phyloP scores from a whole-genome alignment of 2,329 filamentous ascomycete species.

The Cladosporium sp. region DNA sequence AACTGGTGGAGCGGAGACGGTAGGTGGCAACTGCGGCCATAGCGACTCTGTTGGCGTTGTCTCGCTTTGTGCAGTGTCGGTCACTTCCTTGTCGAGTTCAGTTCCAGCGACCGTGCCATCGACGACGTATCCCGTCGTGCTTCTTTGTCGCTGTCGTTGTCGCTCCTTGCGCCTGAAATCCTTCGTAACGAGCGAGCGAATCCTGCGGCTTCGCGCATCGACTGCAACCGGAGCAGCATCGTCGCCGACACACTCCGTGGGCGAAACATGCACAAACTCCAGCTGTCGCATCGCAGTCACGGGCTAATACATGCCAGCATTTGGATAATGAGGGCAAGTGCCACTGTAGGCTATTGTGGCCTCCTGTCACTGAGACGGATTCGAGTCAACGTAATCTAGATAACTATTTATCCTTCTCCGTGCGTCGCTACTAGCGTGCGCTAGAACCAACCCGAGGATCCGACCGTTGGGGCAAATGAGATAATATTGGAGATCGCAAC shows the following conservation, averaged over 20 bases:
- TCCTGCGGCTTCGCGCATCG: not conserved
- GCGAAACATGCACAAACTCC: not conserved
- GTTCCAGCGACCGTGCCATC: not conserved
- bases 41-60: not conserved
- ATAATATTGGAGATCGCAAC: no score
- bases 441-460: no score
- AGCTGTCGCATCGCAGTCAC: not conserved
- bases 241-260: not conserved
- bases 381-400: no score
- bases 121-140: no score
- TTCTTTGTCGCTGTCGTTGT: not conserved
- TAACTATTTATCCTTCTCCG: no score
- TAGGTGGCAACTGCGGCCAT: not conserved
- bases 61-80: no score
- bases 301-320: not conserved
- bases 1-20: not conserved
- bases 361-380: no score
- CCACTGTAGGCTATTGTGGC: no score
- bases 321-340: no score
- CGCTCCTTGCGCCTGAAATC: conserved; percentile 1
- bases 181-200: not conserved
- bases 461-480: no score
- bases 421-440: no score
- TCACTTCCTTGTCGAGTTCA: not conserved
- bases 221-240: not conserved